Evolutionary conservation across 805 yeast species (phyloP).

Genomic region (Babjeviella inositovora): DNA sequence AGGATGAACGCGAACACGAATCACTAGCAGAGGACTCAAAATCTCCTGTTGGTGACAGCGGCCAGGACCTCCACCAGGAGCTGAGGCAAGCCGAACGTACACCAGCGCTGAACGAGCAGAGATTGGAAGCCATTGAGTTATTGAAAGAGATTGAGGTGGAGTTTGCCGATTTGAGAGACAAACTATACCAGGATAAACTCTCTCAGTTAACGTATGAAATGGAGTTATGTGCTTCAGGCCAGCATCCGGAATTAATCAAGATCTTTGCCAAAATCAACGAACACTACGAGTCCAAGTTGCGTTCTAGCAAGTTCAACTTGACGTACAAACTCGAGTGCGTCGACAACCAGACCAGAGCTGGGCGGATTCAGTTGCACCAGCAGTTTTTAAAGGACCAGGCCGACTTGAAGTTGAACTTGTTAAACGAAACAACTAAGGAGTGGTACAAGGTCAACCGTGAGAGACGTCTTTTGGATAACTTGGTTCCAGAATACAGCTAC

Average conservation of each 20-base stretch:
- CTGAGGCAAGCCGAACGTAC: conserved; percentile 4
- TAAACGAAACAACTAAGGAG: conserved; percentile 58
- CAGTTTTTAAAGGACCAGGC: conserved; percentile 53
- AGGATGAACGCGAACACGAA: conserved; percentile 6
- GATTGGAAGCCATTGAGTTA: conserved; percentile 42
- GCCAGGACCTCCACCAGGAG: conserved; percentile 1
- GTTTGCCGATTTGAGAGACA: conserved; percentile 77
- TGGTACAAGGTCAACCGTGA: conserved; percentile 93
- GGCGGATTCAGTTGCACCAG: conserved; percentile 71
- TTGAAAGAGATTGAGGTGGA: conserved; percentile 71
- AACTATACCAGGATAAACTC: conserved; percentile 71
- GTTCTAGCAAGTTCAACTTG: conserved; percentile 19
- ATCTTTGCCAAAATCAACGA: conserved; percentile 58
- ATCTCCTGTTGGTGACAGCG: conserved; percentile 1
- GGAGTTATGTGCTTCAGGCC: conserved; percentile 73
- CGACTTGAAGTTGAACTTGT: conserved; percentile 49
- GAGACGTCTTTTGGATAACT: conserved; percentile 62
- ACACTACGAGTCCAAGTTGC: conserved; percentile 56
- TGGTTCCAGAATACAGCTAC: conserved; percentile 36
- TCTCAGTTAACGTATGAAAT: conserved; percentile 66
- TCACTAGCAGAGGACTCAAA: conserved; percentile 5
- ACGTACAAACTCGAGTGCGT: conserved; percentile 61
- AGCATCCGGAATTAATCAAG: conserved; percentile 78
- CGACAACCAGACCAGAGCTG: conserved; percentile 65
- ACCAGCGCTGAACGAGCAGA: conserved; percentile 1